Base-by-base conservation (phyloP, 768 basidiomycete species). In the Leccinum ochraceum region DNA sequence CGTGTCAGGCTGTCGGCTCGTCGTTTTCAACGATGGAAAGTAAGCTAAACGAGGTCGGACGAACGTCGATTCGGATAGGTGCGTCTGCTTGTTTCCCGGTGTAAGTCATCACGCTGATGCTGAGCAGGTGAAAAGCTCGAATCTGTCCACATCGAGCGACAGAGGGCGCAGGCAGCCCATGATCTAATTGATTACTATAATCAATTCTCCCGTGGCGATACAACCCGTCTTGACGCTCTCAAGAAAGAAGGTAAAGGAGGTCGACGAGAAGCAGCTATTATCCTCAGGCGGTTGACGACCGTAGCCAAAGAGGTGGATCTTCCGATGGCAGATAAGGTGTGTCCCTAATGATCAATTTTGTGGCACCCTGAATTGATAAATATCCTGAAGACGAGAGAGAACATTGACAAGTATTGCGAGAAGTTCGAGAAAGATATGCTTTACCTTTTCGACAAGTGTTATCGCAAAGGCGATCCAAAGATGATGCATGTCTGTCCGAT, bases 381-480 rank as follows among this genome's bases (percentile, higher is more conserved):
- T 37, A 13, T 42, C 16, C 11, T 3, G 22, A 68, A 95, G 89
- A 94, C 95, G 2, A 81, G 92, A 62, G 95, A 97, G 72, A 88
- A 81, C 60, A 94, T 99, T 61, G 96, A 98, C 68, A 91, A 90
- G 71, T 98, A 98, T 67, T 97, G 97, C 77, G 97, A 99, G 77
- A 93, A 90, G 74, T 98, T 98, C 65, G 97, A 99, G 75, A 98
- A 96, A 77, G 96, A 98, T 71, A 96, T 98, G 86, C 84, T 99
- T 56, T 87, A 91, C 70, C 79, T 98, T 46, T 99, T 99, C 71
- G 97, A 99, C 73, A 80, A 90, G 66, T 95, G 92, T 68, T 99
- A 98, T 75, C 86, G 95, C 56, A 93, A 94, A 71, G 95, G 95
- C 34, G 97, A 99, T 71, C 97, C 97, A 0, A 96, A 96, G 77